A percentile compares a stretch with the other conserved stretches of the same genome.
phyloP scores from a whole-genome alignment of 2,329 filamentous ascomycete genomes.

The Coniella vitis region DNA sequence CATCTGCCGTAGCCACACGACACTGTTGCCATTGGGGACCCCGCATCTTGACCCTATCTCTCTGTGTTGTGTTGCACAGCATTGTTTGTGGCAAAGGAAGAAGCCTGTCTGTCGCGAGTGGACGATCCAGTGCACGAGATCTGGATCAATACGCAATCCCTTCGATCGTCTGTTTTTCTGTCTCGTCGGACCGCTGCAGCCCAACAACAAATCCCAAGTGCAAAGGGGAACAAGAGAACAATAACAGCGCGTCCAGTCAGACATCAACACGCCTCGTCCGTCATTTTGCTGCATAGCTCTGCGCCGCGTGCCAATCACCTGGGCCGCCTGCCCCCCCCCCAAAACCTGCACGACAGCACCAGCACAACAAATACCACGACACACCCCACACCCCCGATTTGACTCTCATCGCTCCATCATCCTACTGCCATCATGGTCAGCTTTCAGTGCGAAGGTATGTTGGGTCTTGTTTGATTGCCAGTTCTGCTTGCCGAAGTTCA shows the following conservation, averaged over 20 bases:
- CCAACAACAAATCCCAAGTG: neutral
- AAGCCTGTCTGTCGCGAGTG: neutral
- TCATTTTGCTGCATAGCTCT: constrained; percentile 10
- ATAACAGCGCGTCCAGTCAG: constrained; percentile 12
- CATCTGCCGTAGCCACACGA: no score
- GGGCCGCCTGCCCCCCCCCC: constrained; percentile 1
- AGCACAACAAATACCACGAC: constrained; percentile 2
- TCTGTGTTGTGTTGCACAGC: no score
- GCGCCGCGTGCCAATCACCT: constrained; percentile 13
- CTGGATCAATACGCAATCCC: no score
- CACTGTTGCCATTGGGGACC: no score
- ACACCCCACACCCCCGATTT: neutral
- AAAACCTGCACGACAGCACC: constrained; percentile 1
- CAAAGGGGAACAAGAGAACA: constrained; percentile 5
- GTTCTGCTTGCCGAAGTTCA: neutral
- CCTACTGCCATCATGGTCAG: constrained; percentile 12
- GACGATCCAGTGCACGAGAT: no score
- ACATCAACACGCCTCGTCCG: constrained; percentile 12
- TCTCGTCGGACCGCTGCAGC: neutral
- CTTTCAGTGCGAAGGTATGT: constrained; percentile 16
- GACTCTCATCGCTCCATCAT: neutral
- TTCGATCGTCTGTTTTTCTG: no score
- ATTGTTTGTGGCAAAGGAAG: neutral
- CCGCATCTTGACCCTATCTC: no score
- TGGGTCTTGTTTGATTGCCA: no score